Evolutionary conservation across 2,329 filamentous ascomycete species (phyloP), one percentile per base, ranked within the genome.

Genomic region (Aspergillus sergii): DNA sequence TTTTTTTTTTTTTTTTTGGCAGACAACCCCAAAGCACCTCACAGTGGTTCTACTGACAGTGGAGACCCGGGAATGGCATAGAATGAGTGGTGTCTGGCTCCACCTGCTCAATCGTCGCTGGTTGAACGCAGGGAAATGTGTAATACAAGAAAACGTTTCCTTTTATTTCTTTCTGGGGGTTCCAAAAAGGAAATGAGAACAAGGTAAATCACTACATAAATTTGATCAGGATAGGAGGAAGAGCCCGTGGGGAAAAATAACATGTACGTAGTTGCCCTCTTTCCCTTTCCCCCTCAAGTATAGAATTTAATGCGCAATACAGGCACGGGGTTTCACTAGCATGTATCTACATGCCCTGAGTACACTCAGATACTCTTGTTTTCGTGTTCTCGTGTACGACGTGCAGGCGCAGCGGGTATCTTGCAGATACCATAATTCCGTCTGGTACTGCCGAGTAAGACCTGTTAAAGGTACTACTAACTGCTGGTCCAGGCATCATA

Each of bases 31-130:
- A 43, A 41, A 39, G n/a, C 59, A 57, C 60, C 51, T 41, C 36
- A 3, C 48, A n/a, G 56, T 64, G 57, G 46, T 64, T 62, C 57
- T 62, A 62, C 61, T 69, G 68, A 66, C 66, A 70, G 66, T 59
- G 62, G 62, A 61, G 62, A 61, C 62, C 62, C 62, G 61, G 58
- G 34, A 64, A 63, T 66, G 60, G 60, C 51, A 30, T 32, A 55
- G 43, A 48, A 63, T 60, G 28, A 63, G 60, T 58, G 59, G 39
- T 57, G 30, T 51, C 63, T n/a, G 64, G 60, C 62, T 63, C 67
- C 67, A 68, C 64, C 56, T 56, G 50, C 54, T 57, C 41, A 58
- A 55, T 56, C 21, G 28, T 60, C 55, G n/a, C 50, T 58, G 30
- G 57, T 30, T 14, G 41, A 58, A 21, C n/a, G 30, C 19, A 50